Conservation (phyloP, 1,284 basidiomycete species). For the Hortiboletus rubellus region DNA sequence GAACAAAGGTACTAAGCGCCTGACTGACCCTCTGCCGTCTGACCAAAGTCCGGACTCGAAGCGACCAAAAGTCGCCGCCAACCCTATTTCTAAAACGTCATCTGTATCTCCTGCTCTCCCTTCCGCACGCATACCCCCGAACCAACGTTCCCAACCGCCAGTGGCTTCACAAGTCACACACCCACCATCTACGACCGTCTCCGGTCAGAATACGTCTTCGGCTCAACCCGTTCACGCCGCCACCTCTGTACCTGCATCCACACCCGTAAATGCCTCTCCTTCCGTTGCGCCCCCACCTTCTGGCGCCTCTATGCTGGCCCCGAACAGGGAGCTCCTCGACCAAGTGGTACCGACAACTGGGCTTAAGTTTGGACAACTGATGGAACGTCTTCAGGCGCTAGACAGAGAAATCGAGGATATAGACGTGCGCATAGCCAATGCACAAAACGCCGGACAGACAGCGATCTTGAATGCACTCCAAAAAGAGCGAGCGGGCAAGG, state of each 20-base stretch:
- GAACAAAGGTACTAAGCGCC: conserved; percentile 31
- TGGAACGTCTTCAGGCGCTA: conserved; percentile 23
- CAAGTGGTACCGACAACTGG: conserved; percentile 14
- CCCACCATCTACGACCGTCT: conserved; percentile 1
- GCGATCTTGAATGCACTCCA: conserved; percentile 13
- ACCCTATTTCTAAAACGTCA: conserved; percentile 22
- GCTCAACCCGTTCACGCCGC: conserved; percentile 8
- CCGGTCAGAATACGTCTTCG: conserved; percentile 16
- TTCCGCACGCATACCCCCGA: conserved; percentile 20
- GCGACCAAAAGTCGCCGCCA: conserved; percentile 29
- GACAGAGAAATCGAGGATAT: conserved; percentile 15
- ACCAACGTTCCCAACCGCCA: conserved; percentile 19
- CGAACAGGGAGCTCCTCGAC: conserved; percentile 16
- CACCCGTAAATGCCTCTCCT: conserved; percentile 9
- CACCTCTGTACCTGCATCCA: conserved; percentile 7
- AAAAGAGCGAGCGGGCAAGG: conserved; percentile 7
- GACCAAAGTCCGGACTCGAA: conserved; percentile 34
- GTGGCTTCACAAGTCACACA: conserved; percentile 15
- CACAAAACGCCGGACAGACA: conserved; percentile 21
- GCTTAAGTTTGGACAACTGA: conserved; percentile 23
- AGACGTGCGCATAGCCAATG: conserved; percentile 16
- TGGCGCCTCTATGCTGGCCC: conserved; percentile 1
- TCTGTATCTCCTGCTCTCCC: conserved; percentile 29
- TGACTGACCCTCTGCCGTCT: conserved; percentile 15
- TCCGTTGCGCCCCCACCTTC: conserved; percentile 13